Evolutionary conservation across 495 filamentous ascomycete genomes (phyloP).

Genomic region (Usnea hakonensis): DNA sequence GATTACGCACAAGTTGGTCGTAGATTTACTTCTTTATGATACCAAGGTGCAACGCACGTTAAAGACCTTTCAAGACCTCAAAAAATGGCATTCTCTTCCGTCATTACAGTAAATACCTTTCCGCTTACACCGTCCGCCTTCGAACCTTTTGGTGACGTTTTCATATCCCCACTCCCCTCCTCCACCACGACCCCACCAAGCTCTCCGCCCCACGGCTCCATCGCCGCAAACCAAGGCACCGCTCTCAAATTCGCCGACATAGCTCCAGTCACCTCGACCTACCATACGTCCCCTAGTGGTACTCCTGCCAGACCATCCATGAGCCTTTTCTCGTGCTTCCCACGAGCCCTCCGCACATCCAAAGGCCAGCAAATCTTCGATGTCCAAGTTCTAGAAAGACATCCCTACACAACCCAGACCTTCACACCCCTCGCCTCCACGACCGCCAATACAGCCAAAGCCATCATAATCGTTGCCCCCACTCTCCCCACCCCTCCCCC

Average conservation of each 20-base stretch:
- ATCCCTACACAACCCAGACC: slow-evolving; percentile 89
- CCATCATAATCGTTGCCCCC: slow-evolving; percentile 89
- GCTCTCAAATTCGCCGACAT: slow-evolving; percentile 81
- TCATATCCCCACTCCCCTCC: slow-evolving; percentile 60
- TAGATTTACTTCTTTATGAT: background rate
- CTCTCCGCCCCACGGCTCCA: slow-evolving; percentile 33
- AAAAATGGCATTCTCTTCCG: slow-evolving; percentile 3
- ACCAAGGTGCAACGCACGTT: background rate
- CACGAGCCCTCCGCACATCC: slow-evolving; percentile 42
- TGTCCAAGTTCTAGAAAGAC: slow-evolving; percentile 76
- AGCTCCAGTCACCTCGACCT: slow-evolving; percentile 60
- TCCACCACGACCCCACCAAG: slow-evolving; percentile 25
- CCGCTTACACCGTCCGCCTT: slow-evolving; percentile 60
- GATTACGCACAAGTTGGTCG: too few relatives aligned
- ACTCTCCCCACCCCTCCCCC: slow-evolving; percentile 36
- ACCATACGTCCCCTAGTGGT: slow-evolving; percentile 56
- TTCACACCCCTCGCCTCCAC: slow-evolving; percentile 69
- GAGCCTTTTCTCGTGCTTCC: slow-evolving; percentile 86
- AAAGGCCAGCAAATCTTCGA: slow-evolving; percentile 41
- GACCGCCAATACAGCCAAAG: slow-evolving; percentile 38
- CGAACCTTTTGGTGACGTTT: slow-evolving; percentile 73
- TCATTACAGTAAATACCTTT: slow-evolving; percentile 35
- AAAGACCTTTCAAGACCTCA: background rate
- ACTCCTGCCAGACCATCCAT: slow-evolving; percentile 53
- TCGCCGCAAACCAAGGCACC: slow-evolving; percentile 70